A percentile compares a stretch with the other conserved stretches of the same genome.
These are phyloP conservation scores for Pseudozyma sp. DNA, from an alignment of 1,284 basidiomycete genomes.

Conservation along the genomic window DNA sequence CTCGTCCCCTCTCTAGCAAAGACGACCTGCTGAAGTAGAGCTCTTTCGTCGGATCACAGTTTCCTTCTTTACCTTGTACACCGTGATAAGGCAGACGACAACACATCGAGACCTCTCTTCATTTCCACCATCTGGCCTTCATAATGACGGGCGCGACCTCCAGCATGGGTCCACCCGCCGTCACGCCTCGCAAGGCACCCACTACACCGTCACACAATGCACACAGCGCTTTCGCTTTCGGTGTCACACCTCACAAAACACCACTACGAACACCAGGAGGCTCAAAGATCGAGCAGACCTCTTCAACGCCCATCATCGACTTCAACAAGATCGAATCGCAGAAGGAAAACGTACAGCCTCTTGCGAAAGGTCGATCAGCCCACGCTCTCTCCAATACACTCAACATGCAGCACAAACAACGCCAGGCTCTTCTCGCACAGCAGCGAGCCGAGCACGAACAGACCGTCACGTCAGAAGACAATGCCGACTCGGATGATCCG, in stretches of 20 bases:
- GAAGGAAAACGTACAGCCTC: constrained; percentile 76
- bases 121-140: not conserved
- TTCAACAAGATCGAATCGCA: constrained; percentile 71
- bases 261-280: constrained; percentile 61
- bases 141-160: constrained; percentile 21
- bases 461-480: constrained; percentile 40
- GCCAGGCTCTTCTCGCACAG: constrained; percentile 50
- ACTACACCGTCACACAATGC: constrained; percentile 32
- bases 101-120: not conserved
- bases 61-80: too few species aligned
- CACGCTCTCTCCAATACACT: constrained; percentile 71
- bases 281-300: constrained; percentile 61
- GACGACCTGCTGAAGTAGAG: too few species aligned
- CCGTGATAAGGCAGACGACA: not conserved
- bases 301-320: constrained; percentile 66
- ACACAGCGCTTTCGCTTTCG: constrained; percentile 23
- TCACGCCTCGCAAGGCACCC: constrained; percentile 50
- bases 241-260: constrained; percentile 57
- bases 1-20: too few species aligned
- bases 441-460: constrained; percentile 58
- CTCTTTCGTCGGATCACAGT: too few species aligned
- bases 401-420: constrained; percentile 60
- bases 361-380: constrained; percentile 73
- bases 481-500: constrained; percentile 58
- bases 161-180: constrained; percentile 46